Conservation (phyloP, 1,139 yeast species). For the Magnusiomyces starmeri region DNA sequence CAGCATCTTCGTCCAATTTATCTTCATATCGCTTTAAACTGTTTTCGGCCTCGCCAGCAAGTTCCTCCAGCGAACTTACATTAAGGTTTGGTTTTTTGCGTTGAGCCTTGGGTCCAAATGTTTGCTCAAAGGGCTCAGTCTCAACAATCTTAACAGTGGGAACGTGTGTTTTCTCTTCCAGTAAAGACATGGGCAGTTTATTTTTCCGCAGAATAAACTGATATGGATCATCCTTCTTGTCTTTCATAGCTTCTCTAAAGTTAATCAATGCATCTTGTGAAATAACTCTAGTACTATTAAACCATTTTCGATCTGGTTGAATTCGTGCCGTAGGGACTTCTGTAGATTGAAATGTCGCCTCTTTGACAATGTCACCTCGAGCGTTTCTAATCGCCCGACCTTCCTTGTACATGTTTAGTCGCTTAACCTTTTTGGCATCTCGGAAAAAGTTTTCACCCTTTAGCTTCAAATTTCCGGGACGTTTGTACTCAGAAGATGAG, state of each 20-base stretch:
- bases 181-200: conserved; percentile 89
- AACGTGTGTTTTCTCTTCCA: conserved; percentile 68
- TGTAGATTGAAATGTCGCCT: conserved; percentile 82
- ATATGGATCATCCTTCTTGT: conserved; percentile 75
- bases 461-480: conserved; percentile 71
- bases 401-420: conserved; percentile 83
- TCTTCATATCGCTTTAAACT: conserved; percentile 63
- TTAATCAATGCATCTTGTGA: conserved; percentile 94
- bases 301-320: conserved; percentile 96
- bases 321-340: conserved; percentile 89
- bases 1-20: conserved; percentile 59
- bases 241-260: conserved; percentile 91
- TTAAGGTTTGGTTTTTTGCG: conserved; percentile 84
- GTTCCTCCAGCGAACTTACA: conserved; percentile 70
- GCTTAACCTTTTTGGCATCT: conserved; percentile 89
- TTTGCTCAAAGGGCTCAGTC: conserved; percentile 71
- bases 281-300: conserved; percentile 93
- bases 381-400: conserved; percentile 86
- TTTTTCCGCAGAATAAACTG: conserved; percentile 83
- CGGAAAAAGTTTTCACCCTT: conserved; percentile 94
- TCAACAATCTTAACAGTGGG: conserved; percentile 79
- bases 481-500: conserved; percentile 29
- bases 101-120: conserved; percentile 94
- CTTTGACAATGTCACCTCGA: conserved; percentile 76
- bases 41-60: conserved; percentile 53